Evolutionary conservation across 2,329 filamentous ascomycete genomes (phyloP).

Genomic region (Fusarium equiseti): DNA sequence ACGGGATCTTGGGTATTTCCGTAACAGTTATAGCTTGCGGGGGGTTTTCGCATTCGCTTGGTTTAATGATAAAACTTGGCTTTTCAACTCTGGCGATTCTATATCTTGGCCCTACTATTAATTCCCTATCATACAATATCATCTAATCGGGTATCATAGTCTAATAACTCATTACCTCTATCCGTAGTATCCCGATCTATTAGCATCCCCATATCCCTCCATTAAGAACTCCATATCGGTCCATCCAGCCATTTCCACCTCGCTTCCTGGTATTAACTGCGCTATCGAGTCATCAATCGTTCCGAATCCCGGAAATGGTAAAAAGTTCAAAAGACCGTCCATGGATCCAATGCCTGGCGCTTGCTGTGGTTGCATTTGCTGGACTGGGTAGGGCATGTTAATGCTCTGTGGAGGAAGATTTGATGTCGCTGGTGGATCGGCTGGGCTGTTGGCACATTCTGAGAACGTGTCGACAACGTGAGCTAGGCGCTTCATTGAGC

Average conservation of each 20-base stretch:
- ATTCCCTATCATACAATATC: background rate
- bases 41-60: background rate
- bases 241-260: constrained; percentile 40
- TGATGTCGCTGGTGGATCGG: constrained; percentile 1
- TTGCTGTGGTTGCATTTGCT: constrained; percentile 15
- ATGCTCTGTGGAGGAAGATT: constrained; percentile 4
- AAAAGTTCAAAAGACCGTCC: constrained; percentile 30
- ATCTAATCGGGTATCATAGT: background rate
- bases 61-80: background rate
- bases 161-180: background rate
- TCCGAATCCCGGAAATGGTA: constrained; percentile 25
- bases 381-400: constrained; percentile 1
- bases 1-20: background rate
- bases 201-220: constrained; percentile 32
- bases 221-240: constrained; percentile 41
- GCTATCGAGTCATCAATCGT: constrained; percentile 20
- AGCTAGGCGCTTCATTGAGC: constrained; percentile 49
- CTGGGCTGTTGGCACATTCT: constrained; percentile 38
- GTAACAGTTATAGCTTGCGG: background rate
- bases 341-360: constrained; percentile 15
- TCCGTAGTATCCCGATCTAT: constrained; percentile 2
- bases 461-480: constrained; percentile 47
- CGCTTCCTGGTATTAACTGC: constrained; percentile 26
- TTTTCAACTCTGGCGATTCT: background rate
- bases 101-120: background rate